Evolutionary conservation across 2,329 filamentous ascomycete species (phyloP).

Genomic region (Alternaria gansuensis): DNA sequence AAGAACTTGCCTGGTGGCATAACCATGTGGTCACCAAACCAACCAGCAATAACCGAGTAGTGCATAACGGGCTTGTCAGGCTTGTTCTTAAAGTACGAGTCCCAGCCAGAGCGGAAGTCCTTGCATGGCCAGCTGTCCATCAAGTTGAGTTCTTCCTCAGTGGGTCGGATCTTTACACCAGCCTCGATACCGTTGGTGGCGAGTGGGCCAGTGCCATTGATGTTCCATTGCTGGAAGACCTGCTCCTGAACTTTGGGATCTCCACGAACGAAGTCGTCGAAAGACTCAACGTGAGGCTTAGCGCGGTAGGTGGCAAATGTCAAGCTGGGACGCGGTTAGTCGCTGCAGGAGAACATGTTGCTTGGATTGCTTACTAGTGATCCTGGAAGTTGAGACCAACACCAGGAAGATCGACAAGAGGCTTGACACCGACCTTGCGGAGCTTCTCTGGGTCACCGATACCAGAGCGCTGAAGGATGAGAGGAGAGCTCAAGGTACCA

Average conservation of each 20-base stretch:
- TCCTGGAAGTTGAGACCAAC: constrained; percentile 81
- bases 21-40: constrained; percentile 61
- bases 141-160: constrained; percentile 69
- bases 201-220: constrained; percentile 79
- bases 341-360: too few relatives aligned
- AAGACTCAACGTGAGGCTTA: constrained; percentile 78
- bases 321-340: constrained; percentile 46
- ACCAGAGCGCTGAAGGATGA: constrained; percentile 78
- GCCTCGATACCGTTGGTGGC: constrained; percentile 83
- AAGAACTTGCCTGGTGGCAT: constrained; percentile 83
- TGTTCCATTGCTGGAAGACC: constrained; percentile 79
- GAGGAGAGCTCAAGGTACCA: constrained; percentile 75
- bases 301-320: constrained; percentile 76
- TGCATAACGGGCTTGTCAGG: constrained; percentile 89
- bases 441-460: constrained; percentile 78
- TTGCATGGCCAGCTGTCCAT: constrained; percentile 78
- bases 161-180: constrained; percentile 79
- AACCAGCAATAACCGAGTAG: constrained; percentile 73
- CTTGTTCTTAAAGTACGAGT: constrained; percentile 84
- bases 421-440: constrained; percentile 71
- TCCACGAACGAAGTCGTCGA: constrained; percentile 81
- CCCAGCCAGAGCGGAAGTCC: constrained; percentile 78
- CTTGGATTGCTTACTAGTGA: constrained; percentile 60
- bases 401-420: constrained; percentile 74
- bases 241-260: constrained; percentile 76